These are phyloP conservation scores for Taphrina communis DNA, from an alignment of 1,139 yeast genomes.

Conservation along the genomic window DNA sequence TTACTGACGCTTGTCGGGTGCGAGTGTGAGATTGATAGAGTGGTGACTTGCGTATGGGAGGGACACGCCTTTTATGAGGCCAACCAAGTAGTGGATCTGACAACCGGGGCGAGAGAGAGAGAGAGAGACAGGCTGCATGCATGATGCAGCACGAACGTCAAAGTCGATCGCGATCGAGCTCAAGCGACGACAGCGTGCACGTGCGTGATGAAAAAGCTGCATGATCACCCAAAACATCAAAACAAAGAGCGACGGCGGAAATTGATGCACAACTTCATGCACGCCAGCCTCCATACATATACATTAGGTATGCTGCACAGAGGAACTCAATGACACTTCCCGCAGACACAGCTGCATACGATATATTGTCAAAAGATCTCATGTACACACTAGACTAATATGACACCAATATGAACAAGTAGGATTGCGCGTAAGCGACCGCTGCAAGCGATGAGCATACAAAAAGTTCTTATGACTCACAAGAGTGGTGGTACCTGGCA, in stretches of 20 bases:
- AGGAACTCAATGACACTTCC: too few species aligned
- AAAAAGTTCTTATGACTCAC: background rate
- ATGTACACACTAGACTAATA: too few species aligned
- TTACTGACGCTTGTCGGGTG: background rate
- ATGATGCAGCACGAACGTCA: constrained; percentile 1
- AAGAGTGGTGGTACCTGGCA: background rate
- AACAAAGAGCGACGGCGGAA: constrained; percentile 1
- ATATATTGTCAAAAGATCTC: too few species aligned
- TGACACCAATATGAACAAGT: too few species aligned
- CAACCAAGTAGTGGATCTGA: too few species aligned
- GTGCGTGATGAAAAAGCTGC: constrained; percentile 6
- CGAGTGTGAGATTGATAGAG: background rate
- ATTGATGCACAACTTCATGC: background rate
- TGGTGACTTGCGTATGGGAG: background rate
- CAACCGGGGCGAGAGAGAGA: too few species aligned
- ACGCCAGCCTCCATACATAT: too few species aligned
- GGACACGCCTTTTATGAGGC: constrained; percentile 2
- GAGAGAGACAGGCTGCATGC: constrained; percentile 1
- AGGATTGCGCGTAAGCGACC: too few species aligned
- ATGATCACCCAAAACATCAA: constrained; percentile 15
- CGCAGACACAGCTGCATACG: too few species aligned
- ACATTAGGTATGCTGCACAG: too few species aligned
- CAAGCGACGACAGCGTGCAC: background rate
- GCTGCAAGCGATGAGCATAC: too few species aligned
- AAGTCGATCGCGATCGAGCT: background rate